Evolutionary conservation across 192 early-diverging fungal genomes (phyloP).

Genomic region (Coemansia aciculifera): DNA sequence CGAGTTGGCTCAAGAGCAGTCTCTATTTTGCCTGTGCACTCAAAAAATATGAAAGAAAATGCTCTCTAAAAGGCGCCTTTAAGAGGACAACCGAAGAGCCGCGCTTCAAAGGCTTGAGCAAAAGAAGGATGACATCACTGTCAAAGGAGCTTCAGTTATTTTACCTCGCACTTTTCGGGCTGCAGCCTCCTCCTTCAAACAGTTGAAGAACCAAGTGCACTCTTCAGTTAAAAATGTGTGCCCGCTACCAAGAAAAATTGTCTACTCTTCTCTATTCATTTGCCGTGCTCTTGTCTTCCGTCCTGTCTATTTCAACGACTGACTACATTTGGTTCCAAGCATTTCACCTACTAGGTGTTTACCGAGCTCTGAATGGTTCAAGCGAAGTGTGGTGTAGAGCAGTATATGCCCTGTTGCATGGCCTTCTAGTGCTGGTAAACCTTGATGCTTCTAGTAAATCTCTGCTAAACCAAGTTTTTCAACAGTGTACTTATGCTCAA

Average conservation of each 20-base stretch:
- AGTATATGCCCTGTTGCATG: neutral
- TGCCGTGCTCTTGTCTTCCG: neutral
- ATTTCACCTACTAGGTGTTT: neutral
- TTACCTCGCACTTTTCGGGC: too few relatives aligned
- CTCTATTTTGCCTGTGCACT: too few relatives aligned
- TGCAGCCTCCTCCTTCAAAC: too few relatives aligned
- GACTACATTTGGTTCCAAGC: neutral
- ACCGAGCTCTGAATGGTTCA: neutral
- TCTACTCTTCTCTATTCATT: neutral
- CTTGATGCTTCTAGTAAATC: neutral
- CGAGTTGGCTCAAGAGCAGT: too few relatives aligned
- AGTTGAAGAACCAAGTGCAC: neutral
- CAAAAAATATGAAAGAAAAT: too few relatives aligned
- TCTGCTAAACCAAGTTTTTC: neutral
- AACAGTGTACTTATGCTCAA: conserved; percentile 5
- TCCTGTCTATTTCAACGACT: neutral
- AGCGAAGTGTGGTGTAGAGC: neutral
- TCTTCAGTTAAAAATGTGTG: neutral
- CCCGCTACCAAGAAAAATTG: neutral
- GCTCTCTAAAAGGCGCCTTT: too few relatives aligned
- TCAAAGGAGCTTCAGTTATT: too few relatives aligned
- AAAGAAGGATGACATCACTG: neutral
- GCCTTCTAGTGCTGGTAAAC: neutral
- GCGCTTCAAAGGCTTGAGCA: neutral
- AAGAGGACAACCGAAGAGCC: too few relatives aligned